These are phyloP conservation scores for Gnomoniopsis smithogilvyi DNA, from an alignment of 2,329 filamentous ascomycete genomes.

Conservation along the genomic window DNA sequence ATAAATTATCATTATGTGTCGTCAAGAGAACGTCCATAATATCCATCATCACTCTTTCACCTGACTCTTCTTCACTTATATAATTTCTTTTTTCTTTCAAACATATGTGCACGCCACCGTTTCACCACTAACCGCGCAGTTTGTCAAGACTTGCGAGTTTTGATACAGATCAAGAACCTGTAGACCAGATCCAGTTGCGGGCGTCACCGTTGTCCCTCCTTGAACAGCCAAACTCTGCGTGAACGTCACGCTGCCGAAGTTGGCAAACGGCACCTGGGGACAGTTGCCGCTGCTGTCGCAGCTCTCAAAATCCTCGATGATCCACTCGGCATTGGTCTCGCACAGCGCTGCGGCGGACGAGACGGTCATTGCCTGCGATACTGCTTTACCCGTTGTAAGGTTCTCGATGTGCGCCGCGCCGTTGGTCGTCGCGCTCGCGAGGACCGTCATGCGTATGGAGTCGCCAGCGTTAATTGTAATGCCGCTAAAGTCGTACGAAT, in stretches of 20 bases:
- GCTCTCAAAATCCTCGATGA: constrained; percentile 47
- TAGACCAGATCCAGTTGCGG: neutral
- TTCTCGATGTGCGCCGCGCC: constrained; percentile 44
- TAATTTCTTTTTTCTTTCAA: neutral
- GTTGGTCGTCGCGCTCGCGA: constrained; percentile 33
- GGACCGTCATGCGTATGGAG: constrained; percentile 20
- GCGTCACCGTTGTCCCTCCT: neutral
- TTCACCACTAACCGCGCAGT: neutral
- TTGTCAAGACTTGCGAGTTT: neutral
- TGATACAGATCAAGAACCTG: neutral
- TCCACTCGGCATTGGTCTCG: constrained; percentile 56
- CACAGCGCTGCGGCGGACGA: constrained; percentile 40
- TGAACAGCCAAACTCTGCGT: neutral
- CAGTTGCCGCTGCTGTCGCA: neutral
- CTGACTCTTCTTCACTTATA: no score
- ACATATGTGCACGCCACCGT: neutral
- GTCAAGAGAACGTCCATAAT: neutral
- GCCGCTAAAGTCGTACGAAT: constrained; percentile 27
- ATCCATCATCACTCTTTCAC: no score
- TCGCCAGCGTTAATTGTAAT: constrained; percentile 1
- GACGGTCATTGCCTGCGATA: constrained; percentile 26
- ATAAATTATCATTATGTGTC: neutral
- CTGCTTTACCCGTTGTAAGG: constrained; percentile 39
- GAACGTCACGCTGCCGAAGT: neutral
- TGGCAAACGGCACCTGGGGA: neutral